Base-by-base conservation (phyloP, 306 rosid genomes). In the Acacia confusa region DNA sequence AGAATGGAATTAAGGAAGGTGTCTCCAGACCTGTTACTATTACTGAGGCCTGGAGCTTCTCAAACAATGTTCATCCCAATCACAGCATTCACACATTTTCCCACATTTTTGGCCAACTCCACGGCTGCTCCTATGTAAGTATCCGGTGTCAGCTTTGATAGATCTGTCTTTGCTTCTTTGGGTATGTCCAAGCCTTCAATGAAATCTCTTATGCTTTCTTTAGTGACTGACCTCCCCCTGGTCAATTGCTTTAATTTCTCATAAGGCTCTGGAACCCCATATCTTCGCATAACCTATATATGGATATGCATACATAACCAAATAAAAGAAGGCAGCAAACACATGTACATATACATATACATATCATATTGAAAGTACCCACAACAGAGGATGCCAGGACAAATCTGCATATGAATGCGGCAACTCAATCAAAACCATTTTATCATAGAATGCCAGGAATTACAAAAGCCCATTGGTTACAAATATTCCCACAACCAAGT, bases 201-300 rank as follows among this genome's bases (percentile, higher is more conserved):
- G 80, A 95, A 93, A 22, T 85, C 88, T 81, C 90, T 85, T 60
- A 95, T 90, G 61, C 97, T 89, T 77, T 95, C 98, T 83, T 84
- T 77, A 8, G 89, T 90, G 9, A 95, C 97, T 19, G 93, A 87
- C 85, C 88, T 90, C 41, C 99, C 99, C 87, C 98, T 90, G 19
- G 99, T 95, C 72, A 92, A 88, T 66, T 81, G 93, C 82, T 95
- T 95, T 30, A 95, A 81, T 90, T 93, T 95, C 86, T 95, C 98
- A 67, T 95, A 95, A 15, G 99, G 98, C 89, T 94, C 98, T 0
- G 99, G 96, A 84, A 95, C 95, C 80, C 91, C 98, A 17, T 89
- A 90, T 89, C 99, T 88, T 83, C 98, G 88, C 98, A 95, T 95
- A 52, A 95, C 98, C 97, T 93, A 50, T 30, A 77, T 45, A 24